Evolutionary conservation across 2,329 filamentous ascomycete species (phyloP).

Genomic region (Rhynchosporium secalis): DNA sequence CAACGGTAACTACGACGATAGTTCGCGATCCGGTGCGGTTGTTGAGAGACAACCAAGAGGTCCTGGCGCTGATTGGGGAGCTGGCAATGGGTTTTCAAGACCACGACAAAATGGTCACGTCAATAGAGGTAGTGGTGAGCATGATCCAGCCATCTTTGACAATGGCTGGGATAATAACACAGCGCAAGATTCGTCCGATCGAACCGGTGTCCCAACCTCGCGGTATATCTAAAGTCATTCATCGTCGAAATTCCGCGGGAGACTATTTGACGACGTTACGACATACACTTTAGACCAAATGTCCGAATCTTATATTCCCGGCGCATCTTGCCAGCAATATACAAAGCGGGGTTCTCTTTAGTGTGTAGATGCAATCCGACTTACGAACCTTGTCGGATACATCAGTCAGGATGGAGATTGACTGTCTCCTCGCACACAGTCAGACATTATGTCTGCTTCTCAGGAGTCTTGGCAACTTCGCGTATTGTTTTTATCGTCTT

Average conservation of each 20-base stretch:
- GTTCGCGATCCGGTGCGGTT: constrained; percentile 34
- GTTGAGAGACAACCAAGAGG: constrained; percentile 64
- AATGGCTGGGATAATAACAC: constrained; percentile 37
- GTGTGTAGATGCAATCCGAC: constrained; percentile 26
- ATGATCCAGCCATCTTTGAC: constrained; percentile 32
- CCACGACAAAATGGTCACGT: constrained; percentile 60
- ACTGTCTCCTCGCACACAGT: constrained; percentile 20
- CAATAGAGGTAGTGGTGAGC: constrained; percentile 57
- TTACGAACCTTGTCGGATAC: constrained; percentile 21
- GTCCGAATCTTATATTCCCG: constrained; percentile 21
- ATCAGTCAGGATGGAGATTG: constrained; percentile 26
- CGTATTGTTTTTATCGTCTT: constrained; percentile 27
- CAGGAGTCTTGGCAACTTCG: constrained; percentile 19
- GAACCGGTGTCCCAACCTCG: constrained; percentile 30
- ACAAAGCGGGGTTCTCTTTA: constrained; percentile 26
- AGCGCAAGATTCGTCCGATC: constrained; percentile 38
- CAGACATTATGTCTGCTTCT: constrained; percentile 18
- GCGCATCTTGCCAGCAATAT: constrained; percentile 23
- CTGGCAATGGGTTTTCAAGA: constrained; percentile 54
- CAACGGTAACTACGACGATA: constrained; percentile 38
- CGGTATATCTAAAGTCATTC: constrained; percentile 33
- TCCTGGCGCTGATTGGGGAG: constrained; percentile 57
- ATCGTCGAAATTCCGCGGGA: constrained; percentile 18
- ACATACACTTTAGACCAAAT: constrained; percentile 32
- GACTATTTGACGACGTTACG: constrained; percentile 36